Evolutionary conservation across 2,329 filamentous ascomycete genomes (phyloP).

Genomic region (Pseudogymnoascus sp.): DNA sequence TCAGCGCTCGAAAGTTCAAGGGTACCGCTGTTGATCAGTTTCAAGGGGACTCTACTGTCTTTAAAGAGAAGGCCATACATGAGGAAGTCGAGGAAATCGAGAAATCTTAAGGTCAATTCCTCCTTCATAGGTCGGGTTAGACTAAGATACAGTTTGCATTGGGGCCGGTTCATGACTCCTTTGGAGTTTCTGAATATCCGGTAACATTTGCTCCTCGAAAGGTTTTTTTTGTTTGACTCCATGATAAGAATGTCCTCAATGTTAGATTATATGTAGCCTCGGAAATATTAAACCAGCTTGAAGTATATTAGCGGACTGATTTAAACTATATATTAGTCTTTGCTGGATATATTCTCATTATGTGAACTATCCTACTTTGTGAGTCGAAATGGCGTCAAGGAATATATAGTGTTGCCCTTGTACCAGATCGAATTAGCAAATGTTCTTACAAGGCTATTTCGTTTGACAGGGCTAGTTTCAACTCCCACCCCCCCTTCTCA

Average conservation of each 20-base stretch:
- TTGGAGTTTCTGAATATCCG: neutral
- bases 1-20: conserved; percentile 33
- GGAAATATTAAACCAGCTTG: neutral
- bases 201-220: neutral
- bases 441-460: neutral
- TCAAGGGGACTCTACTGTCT: neutral
- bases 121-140: neutral
- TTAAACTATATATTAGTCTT: neutral
- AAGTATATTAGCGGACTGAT: neutral
- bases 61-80: conserved; percentile 30
- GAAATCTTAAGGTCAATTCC: conserved; percentile 26
- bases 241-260: neutral
- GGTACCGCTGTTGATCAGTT: conserved; percentile 63
- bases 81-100: conserved; percentile 22
- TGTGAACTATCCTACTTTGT: neutral
- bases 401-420: neutral
- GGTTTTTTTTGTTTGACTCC: neutral
- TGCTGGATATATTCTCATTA: neutral
- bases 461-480: neutral
- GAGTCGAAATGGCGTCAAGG: neutral
- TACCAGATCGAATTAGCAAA: neutral
- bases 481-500: neutral
- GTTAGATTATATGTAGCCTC: neutral
- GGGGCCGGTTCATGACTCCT: neutral
- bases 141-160: neutral